These are phyloP conservation scores for Penicillium flavigenum DNA, from an alignment of 495 filamentous ascomycete genomes.

Conservation along the genomic window DNA sequence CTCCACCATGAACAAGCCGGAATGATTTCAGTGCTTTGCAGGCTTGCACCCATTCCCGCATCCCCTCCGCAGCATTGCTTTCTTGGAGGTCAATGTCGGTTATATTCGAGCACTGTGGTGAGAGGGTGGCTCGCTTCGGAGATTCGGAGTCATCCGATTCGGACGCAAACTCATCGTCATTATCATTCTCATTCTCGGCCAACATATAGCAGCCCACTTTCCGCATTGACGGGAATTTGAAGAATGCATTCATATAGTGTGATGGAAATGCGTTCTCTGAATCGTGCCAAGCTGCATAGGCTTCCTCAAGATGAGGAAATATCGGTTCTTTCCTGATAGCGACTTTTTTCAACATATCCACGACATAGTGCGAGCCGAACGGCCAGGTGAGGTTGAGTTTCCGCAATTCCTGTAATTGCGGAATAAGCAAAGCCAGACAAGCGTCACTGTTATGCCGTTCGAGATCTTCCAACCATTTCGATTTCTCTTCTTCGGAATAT, in stretches of 20 bases:
- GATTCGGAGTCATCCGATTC: background rate
- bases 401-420: background rate
- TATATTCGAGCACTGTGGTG: background rate
- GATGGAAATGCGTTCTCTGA: background rate
- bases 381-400: background rate
- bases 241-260: background rate
- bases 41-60: background rate
- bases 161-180: background rate
- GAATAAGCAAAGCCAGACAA: background rate
- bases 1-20: background rate
- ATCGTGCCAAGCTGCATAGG: background rate
- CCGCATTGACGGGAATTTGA: background rate
- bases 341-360: background rate
- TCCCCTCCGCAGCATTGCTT: background rate
- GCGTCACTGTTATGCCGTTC: background rate
- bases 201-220: background rate
- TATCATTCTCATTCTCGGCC: background rate
- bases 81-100: background rate
- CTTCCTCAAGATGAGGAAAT: background rate
- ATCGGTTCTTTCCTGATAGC: background rate
- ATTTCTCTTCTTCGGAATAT: background rate
- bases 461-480: background rate
- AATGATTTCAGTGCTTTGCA: background rate
- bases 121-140: background rate
- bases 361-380: background rate